Percentiles rank a stretch among this genome's conserved stretches.
Evolutionary conservation across 1,284 basidiomycete genomes (phyloP).

Genomic region (Microbotryomycetes sp.): DNA sequence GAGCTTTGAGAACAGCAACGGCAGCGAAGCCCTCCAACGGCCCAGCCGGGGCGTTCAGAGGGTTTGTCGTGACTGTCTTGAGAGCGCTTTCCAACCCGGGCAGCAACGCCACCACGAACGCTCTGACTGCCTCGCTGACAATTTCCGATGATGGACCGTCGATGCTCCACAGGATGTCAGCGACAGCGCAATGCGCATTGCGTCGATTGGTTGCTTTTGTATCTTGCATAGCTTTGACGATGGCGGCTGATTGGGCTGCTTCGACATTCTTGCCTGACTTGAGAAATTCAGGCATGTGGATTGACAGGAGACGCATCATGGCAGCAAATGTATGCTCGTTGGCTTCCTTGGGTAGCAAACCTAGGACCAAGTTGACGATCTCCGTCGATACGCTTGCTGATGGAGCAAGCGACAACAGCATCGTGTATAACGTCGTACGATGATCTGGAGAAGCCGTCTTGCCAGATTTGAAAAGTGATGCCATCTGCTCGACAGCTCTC

Average conservation of each 20-base stretch:
- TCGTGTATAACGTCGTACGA: slow-evolving; percentile 68
- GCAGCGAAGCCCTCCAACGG: slow-evolving; percentile 79
- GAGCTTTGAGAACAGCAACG: slow-evolving; percentile 60
- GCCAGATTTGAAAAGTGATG: slow-evolving; percentile 65
- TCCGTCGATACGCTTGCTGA: slow-evolving; percentile 50
- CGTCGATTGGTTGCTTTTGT: slow-evolving; percentile 52
- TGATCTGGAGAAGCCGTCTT: slow-evolving; percentile 83
- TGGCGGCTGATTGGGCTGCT: slow-evolving; percentile 13
- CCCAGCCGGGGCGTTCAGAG: slow-evolving; percentile 54
- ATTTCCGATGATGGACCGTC: slow-evolving; percentile 31
- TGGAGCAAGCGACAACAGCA: slow-evolving; percentile 57
- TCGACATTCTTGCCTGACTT: slow-evolving; percentile 1
- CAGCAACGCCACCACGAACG: slow-evolving; percentile 53
- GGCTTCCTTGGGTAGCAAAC: slow-evolving; percentile 71
- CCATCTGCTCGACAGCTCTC: slow-evolving; percentile 53
- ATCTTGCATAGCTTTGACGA: slow-evolving; percentile 40
- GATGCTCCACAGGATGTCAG: slow-evolving; percentile 49
- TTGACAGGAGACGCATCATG: slow-evolving; percentile 53
- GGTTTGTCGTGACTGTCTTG: slow-evolving; percentile 58
- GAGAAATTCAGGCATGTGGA: slow-evolving; percentile 50
- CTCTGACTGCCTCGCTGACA: slow-evolving; percentile 39
- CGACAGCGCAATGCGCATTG: slow-evolving; percentile 53
- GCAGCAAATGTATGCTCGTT: slow-evolving; percentile 56
- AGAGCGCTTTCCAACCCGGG: slow-evolving; percentile 62
- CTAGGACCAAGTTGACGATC: slow-evolving; percentile 42